Percentiles rank a stretch among this genome's conserved stretches.
Conservation (phyloP, 2,329 filamentous ascomycete genomes). For the Pseudofabraea citricarpa region DNA sequence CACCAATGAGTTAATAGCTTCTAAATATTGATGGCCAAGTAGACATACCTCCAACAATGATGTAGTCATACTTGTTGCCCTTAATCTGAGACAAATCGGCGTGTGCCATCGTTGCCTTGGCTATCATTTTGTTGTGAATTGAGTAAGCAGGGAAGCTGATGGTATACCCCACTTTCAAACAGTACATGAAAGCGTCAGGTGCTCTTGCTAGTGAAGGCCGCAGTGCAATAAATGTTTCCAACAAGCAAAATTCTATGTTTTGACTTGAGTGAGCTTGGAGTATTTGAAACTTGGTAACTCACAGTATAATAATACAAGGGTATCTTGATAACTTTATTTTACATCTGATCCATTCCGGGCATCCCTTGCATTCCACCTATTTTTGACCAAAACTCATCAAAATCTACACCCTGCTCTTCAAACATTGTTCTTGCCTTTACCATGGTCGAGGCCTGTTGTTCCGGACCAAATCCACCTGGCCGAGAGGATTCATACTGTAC, state of each 20-base stretch:
- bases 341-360: conserved; percentile 39
- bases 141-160: no score
- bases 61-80: conserved; percentile 1
- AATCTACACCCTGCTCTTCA: conserved; percentile 69
- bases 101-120: no score
- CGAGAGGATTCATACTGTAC: conserved; percentile 81
- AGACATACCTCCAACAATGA: background rate
- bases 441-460: conserved; percentile 68
- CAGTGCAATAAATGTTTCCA: no score
- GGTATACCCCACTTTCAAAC: no score
- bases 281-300: no score
- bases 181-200: no score
- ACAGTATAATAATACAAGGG: conserved; percentile 2
- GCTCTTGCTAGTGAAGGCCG: no score
- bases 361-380: conserved; percentile 57
- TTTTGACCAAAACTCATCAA: conserved; percentile 73
- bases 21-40: background rate
- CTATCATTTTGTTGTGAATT: no score
- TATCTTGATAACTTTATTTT: conserved; percentile 2
- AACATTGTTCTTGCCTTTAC: conserved; percentile 74
- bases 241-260: no score
- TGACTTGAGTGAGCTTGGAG: no score
- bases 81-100: no score
- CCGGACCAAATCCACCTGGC: conserved; percentile 72
- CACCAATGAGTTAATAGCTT: background rate